Conservation (phyloP, 257 asterid species). For the Euphrasia confusa region DNA sequence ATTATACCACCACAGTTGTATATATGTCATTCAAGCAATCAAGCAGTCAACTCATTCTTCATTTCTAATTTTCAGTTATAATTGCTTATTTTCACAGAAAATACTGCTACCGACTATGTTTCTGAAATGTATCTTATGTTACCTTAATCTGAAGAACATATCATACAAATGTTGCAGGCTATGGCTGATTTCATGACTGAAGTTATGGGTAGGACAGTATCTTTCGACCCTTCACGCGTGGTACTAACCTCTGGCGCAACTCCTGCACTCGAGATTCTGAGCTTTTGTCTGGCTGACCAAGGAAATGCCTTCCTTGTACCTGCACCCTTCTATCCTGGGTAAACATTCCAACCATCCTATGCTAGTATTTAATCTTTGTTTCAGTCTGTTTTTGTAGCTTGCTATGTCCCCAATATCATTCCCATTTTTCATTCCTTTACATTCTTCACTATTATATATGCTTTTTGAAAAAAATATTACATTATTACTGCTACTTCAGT, state of each 20-base stretch:
- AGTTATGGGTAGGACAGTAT: conserved; percentile 59
- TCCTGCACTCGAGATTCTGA: conserved; percentile 82
- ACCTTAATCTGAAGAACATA: conserved; percentile 21
- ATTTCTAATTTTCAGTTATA: conserved; percentile 9
- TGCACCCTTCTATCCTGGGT: conserved; percentile 97
- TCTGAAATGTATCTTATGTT: not conserved
- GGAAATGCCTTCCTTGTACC: conserved; percentile 96
- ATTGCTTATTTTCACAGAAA: not conserved
- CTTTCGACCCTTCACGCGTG: conserved; percentile 67
- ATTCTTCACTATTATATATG: conserved; percentile 4
- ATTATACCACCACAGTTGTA: conserved; percentile 7
- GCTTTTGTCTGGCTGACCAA: conserved; percentile 87
- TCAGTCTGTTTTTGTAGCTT: conserved; percentile 10
- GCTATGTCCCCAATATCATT: not conserved
- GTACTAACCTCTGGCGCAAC: conserved; percentile 84
- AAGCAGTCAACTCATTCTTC: not conserved
- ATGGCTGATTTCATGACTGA: conserved; percentile 87
- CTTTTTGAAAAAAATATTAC: too few relatives aligned
- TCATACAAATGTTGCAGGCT: conserved; percentile 46
- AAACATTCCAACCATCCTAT: conserved; percentile 14
- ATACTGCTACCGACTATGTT: not conserved
- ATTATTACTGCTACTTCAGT: too few relatives aligned
- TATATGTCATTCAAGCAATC: conserved; percentile 4
- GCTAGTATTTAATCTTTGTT: conserved; percentile 11
- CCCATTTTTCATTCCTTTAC: conserved; percentile 11